Percentiles rank a stretch among this genome's conserved stretches.
phyloP scores from a whole-genome alignment of 495 filamentous ascomycete species.

The Elasticomyces elasticus region DNA sequence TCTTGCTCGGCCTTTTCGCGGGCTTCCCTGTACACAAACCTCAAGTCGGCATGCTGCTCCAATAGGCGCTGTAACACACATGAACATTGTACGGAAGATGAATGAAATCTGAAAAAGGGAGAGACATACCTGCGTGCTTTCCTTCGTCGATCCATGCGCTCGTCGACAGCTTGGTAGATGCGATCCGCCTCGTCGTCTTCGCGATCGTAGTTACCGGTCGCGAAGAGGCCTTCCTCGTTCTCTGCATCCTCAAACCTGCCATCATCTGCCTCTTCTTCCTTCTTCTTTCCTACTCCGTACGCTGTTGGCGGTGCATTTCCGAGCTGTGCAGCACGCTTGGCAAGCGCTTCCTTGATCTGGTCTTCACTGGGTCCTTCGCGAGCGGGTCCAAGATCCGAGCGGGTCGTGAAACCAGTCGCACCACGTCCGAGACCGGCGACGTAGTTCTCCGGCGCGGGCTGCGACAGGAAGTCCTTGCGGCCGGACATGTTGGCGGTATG shows the following conservation, averaged over 20 bases:
- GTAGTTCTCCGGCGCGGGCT: conserved; percentile 93
- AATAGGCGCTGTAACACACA: conserved; percentile 20
- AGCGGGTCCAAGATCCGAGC: conserved; percentile 91
- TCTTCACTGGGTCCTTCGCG: conserved; percentile 95
- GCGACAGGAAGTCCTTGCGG: conserved; percentile 82
- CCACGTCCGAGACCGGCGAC: conserved; percentile 96
- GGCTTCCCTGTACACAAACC: conserved; percentile 74
- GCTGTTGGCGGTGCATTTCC: conserved; percentile 71
- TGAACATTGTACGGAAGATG: conserved; percentile 23
- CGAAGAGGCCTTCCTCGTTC: conserved; percentile 91
- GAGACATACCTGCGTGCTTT: conserved; percentile 80
- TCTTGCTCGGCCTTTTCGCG: conserved; percentile 83
- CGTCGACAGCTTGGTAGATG: conserved; percentile 90
- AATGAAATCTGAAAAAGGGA: conserved; percentile 21
- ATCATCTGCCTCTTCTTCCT: conserved; percentile 57
- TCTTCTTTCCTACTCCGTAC: conserved; percentile 70
- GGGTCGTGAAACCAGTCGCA: conserved; percentile 94
- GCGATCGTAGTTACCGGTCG: conserved; percentile 83
- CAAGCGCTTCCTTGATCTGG: conserved; percentile 93
- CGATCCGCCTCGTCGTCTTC: conserved; percentile 95
- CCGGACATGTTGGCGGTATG: conserved; percentile 40
- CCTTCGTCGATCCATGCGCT: conserved; percentile 85
- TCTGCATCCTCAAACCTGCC: conserved; percentile 91
- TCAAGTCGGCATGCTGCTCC: conserved; percentile 84
- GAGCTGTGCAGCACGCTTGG: conserved; percentile 76